phyloP scores from a whole-genome alignment of 2,329 filamentous ascomycete genomes.

The Ophiostoma perfectum region DNA sequence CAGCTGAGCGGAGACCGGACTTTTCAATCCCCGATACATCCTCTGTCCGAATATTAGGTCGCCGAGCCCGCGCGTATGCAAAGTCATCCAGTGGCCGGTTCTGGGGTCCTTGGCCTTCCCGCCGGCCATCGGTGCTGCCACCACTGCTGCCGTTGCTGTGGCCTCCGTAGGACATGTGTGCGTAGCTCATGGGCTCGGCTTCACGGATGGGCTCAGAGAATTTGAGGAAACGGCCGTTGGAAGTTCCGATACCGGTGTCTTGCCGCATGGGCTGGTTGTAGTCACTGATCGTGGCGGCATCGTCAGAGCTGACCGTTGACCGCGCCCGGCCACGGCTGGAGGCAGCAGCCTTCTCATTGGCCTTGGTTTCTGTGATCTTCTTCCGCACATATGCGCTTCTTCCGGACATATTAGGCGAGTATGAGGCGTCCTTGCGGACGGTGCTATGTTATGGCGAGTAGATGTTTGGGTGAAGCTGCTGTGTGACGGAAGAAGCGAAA shows the following conservation, averaged over 20 bases:
- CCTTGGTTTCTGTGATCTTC: slow-evolving; percentile 49
- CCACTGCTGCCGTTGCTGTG: slow-evolving; percentile 36
- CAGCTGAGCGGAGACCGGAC: slow-evolving; percentile 46
- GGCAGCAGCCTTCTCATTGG: slow-evolving; percentile 31
- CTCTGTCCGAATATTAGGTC: slow-evolving; percentile 43
- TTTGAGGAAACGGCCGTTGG: slow-evolving; percentile 43
- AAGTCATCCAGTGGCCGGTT: slow-evolving; percentile 39
- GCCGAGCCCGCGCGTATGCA: slow-evolving; percentile 41
- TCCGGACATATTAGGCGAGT: slow-evolving; percentile 45
- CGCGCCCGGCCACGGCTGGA: slow-evolving; percentile 33
- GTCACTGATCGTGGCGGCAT: slow-evolving; percentile 38
- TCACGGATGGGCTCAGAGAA: slow-evolving; percentile 40
- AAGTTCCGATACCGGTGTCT: slow-evolving; percentile 40
- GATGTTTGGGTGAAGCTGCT: no score
- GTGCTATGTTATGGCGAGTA: no score
- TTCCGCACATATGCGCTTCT: slow-evolving; percentile 55
- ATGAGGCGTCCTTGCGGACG: no score
- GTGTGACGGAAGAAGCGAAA: neutral
- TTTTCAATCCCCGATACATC: slow-evolving; percentile 52
- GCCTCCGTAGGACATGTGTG: slow-evolving; percentile 32
- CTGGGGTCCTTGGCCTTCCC: slow-evolving; percentile 29
- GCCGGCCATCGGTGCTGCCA: slow-evolving; percentile 35
- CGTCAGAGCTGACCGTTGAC: slow-evolving; percentile 38
- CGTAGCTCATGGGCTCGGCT: slow-evolving; percentile 30
- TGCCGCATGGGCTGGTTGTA: slow-evolving; percentile 36